Evolutionary conservation across 495 filamentous ascomycete genomes (phyloP).

Genomic region (Podospora tetraspora): DNA sequence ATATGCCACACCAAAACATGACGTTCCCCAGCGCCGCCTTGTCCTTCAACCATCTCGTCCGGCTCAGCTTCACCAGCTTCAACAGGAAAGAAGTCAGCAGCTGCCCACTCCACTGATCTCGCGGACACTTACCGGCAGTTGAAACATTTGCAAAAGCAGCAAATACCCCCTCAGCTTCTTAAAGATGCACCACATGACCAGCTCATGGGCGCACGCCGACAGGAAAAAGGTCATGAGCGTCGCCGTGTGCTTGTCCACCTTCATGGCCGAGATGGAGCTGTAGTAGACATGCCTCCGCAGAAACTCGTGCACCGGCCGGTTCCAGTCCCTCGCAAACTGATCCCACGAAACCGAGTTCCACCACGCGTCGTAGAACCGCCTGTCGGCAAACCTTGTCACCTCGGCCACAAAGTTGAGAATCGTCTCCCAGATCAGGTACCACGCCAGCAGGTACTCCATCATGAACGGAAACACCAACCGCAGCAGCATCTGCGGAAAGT

Average conservation of each 20-base stretch:
- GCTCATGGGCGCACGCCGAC: constrained; percentile 63
- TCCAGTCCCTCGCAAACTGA: constrained; percentile 72
- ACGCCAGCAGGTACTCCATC: constrained; percentile 64
- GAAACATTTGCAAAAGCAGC: constrained; percentile 62
- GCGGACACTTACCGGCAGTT: constrained; percentile 48
- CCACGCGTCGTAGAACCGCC: constrained; percentile 73
- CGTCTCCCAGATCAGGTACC: constrained; percentile 79
- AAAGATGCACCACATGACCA: constrained; percentile 74
- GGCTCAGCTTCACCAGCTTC: constrained; percentile 54
- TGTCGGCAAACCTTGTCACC: constrained; percentile 68
- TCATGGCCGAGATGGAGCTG: constrained; percentile 62
- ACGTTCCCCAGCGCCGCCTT: constrained; percentile 60
- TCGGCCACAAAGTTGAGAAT: constrained; percentile 72
- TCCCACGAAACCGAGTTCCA: constrained; percentile 60
- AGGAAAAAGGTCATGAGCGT: constrained; percentile 70
- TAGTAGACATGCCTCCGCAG: constrained; percentile 71
- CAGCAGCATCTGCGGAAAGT: constrained; percentile 63
- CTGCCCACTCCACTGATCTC: not conserved
- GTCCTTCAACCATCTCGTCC: constrained; percentile 56
- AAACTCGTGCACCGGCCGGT: constrained; percentile 64
- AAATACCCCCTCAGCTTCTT: constrained; percentile 71
- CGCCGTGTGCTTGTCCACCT: constrained; percentile 61
- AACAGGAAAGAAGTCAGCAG: constrained; percentile 8
- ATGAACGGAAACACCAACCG: constrained; percentile 71
- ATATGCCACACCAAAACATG: constrained; percentile 69